Evolutionary conservation across 139 green algal species (phyloP), one percentile per base, ranked within the genome.

Genomic region (Chlamydomonas sp.): DNA sequence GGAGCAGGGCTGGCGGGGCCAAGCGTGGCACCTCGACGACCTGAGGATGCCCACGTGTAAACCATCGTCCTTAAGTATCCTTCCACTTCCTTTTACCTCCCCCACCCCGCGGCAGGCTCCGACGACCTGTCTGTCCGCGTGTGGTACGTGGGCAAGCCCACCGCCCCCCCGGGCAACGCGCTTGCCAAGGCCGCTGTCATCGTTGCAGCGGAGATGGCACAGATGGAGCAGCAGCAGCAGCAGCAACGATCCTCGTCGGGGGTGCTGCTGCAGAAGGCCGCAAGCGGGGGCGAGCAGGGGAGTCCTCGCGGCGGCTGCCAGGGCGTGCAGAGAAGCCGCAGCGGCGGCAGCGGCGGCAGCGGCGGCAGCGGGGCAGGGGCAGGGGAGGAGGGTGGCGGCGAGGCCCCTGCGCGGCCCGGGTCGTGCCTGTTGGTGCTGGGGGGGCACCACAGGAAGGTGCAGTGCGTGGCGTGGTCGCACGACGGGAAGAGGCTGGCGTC

Each of bases 111-210:
- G 15, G 57, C 81, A 86, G 82, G 71, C 31, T 80, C 73, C 15
- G 72, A 88, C 20, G 83, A 88, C 83, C 83, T 88, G 1, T 68
- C 73, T 1, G 83, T 88, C 7, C 83, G 83, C 57, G 74, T 88
- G 20, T 88, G 83, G 83, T 73, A 63, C 59, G 83, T 76, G 66
- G 60, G 15, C 9, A 20, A 66, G 67, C 80, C 80, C 61, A 76
- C 63, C 61, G 63, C 79, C 14, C 79, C 79, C 31, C 79, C 79
- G 5, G 79, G 79, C 15, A 76, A 84, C 66, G 3, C 64, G 4
- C 79, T 84, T 8, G 80, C 80, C 67, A 58, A 67, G 59, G 80
- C 80, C 64, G 80, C 67, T 3, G 67, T 16, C 66, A 78, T 84
- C 57, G 79, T 84, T 15, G 79, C 64, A 12, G 63, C 79, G 6